Evolutionary conservation across 2,329 filamentous ascomycete genomes (phyloP), one percentile per base, ranked within the genome.

Genomic region (Raffaelea albimanens): DNA sequence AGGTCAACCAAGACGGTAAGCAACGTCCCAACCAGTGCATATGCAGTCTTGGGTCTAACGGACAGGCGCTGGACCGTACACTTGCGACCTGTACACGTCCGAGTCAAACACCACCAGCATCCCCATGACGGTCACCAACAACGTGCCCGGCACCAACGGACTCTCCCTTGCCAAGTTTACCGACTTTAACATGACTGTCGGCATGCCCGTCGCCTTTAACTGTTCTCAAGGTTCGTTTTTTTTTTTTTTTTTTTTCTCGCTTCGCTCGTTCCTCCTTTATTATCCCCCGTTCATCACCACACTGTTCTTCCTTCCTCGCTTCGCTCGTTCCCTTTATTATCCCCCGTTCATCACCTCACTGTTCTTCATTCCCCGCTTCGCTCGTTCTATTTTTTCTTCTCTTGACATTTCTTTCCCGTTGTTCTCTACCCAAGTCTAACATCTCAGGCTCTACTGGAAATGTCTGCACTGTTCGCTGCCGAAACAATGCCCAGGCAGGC

Each of bases 181-280:
- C n/a, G 45, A 47, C 40, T 47, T 25, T 22, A 47, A 47, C 45
- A 47, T 47, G 45, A 47, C 45, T 4, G 45, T 47, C 10, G 20
- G 25, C 11, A 47, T 47, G 45, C 45, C 45, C 11, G 43, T 33
- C 13, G 23, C 11, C 23, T 47, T 42, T 21, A 47, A 10, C 18
- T 47, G 45, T 20, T 36, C 44, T 36, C 31, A 31, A 33, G 41
- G 41, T 43, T 4, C 1, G n/a, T 18, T 13, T n/a, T n/a, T n/a
- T n/a, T n/a, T n/a, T n/a, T n/a, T n/a, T 31, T 19, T 41, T 22
- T 23, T 21, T 41, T 41, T 9, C 25, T 10, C n/a, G n/a, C n/a
- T n/a, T n/a, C n/a, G n/a, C n/a, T n/a, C n/a, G n/a, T n/a, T n/a
- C n/a, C n/a, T n/a, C 11, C 11, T 4, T 29, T 33, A 25, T 31